Evolutionary conservation across 75 land plant species (phyloP), one percentile per base, ranked within the genome.

Genomic region (Gnetum montanum): DNA sequence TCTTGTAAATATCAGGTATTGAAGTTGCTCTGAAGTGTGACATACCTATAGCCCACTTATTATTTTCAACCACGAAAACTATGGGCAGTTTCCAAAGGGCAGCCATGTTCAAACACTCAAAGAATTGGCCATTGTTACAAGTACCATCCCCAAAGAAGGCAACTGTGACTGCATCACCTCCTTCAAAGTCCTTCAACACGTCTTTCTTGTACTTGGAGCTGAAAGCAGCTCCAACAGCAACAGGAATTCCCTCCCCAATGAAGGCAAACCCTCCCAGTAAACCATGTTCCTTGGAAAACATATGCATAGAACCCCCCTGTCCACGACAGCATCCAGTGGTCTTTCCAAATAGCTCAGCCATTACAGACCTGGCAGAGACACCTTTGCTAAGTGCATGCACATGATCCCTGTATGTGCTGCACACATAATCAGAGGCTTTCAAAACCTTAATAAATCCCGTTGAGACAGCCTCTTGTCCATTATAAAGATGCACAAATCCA

Each of bases 21-120:
- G 98, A 93, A 40, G 98, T 93, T 7, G 98, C 78, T 53, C 98
- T 70, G 45, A 76, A 50, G 57, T 93, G 98, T 7, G 86, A 79
- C 98, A 93, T 93, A 11, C 98, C 96, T 68, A 93, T 93, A 1
- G 98, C 98, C 98, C 98, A 93, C 70, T 89, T 57, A 48, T 93
- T 93, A 57, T 93, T 93, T 73, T 93, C 98, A 34, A 93, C 98
- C 29, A 93, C 98, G 65, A 89, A 93, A 18, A 89, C 63, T 34
- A 93, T 82, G 0, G 98, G 98, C 68, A 93, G 67, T 50, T 89
- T 93, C 96, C 96, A 93, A 36, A 93, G 72, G 18, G 90, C 80
- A 2, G 98, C 96, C 98, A 93, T 93, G 80, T 93, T 93, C 72
- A 93, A 63, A 59, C 96, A 89, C 78, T 93, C 98, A 34, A 85